These are phyloP conservation scores for Stachybotrys chlorohalonatus DNA, from an alignment of 2,329 filamentous ascomycete species.

Conservation along the genomic window DNA sequence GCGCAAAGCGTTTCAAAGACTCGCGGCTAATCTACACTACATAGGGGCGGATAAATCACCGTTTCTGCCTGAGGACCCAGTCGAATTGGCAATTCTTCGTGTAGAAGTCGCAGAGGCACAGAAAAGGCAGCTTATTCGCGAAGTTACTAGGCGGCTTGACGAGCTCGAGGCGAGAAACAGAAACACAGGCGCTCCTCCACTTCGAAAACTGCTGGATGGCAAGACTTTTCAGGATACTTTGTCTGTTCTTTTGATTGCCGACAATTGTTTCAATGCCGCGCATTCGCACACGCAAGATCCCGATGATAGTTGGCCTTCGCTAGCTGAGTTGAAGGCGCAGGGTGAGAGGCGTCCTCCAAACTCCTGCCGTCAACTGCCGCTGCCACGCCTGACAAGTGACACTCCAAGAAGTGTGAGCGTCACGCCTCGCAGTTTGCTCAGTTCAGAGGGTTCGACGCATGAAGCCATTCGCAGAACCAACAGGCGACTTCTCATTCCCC, in stretches of 20 bases:
- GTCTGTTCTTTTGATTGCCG: slow-evolving; percentile 22
- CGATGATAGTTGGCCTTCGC: slow-evolving; percentile 22
- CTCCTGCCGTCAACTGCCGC: slow-evolving; percentile 20
- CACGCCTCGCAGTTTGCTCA: background rate
- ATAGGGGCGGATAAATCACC: slow-evolving; percentile 27
- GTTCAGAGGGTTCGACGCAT: background rate
- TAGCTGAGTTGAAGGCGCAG: slow-evolving; percentile 25
- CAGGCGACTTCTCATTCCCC: background rate
- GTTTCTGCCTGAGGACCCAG: slow-evolving; percentile 23
- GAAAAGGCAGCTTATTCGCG: slow-evolving; percentile 12
- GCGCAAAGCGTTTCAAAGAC: slow-evolving; percentile 23
- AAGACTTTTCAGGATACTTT: slow-evolving; percentile 15
- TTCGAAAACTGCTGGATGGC: slow-evolving; percentile 15
- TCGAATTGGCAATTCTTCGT: slow-evolving; percentile 23
- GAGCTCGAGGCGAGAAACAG: slow-evolving; percentile 8
- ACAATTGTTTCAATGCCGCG: slow-evolving; percentile 22
- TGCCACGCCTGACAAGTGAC: slow-evolving; percentile 11
- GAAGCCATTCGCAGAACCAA: background rate
- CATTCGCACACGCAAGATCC: slow-evolving; percentile 4
- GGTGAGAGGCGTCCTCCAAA: slow-evolving; percentile 17
- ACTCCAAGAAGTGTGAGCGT: background rate
- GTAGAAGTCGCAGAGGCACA: slow-evolving; percentile 17
- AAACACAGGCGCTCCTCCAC: slow-evolving; percentile 1
- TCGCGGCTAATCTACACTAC: slow-evolving; percentile 23
- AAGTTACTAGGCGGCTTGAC: slow-evolving; percentile 13